Percentiles rank a stretch among this genome's conserved stretches.
These are phyloP conservation scores for Striga hermonthica DNA, from an alignment of 305 asterid species.

Conservation along the genomic window DNA sequence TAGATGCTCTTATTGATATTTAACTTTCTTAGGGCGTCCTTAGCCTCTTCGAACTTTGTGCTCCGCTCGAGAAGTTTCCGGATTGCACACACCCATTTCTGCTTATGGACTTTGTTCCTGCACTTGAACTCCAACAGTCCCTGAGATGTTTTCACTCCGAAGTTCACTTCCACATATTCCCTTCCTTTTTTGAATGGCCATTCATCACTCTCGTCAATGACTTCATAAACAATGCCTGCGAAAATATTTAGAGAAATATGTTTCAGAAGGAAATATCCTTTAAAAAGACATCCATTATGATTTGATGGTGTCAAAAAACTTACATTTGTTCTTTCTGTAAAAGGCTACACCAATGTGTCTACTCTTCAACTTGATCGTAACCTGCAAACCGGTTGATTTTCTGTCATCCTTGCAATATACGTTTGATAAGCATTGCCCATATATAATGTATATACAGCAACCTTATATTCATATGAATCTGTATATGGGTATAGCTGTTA, in stretches of 20 bases:
- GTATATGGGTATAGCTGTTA: not conserved
- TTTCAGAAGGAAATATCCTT: not conserved
- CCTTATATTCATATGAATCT: not conserved
- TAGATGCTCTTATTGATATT: slow-evolving; percentile 42
- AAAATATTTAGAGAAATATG: not conserved
- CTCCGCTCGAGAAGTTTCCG: slow-evolving; percentile 45
- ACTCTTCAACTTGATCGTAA: slow-evolving; percentile 66
- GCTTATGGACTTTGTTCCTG: slow-evolving; percentile 59
- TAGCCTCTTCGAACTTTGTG: slow-evolving; percentile 48
- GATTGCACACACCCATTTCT: slow-evolving; percentile 71
- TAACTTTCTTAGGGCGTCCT: slow-evolving; percentile 48
- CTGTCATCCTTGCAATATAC: slow-evolving; percentile 21
- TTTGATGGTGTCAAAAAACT: slow-evolving; percentile 26
- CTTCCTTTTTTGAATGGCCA: slow-evolving; percentile 70
- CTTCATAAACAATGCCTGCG: slow-evolving; percentile 72
- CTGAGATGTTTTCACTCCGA: slow-evolving; percentile 69
- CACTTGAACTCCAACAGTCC: slow-evolving; percentile 83
- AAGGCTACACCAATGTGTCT: slow-evolving; percentile 81
- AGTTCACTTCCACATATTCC: slow-evolving; percentile 57
- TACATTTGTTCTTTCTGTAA: slow-evolving; percentile 72
- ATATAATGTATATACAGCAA: too few species aligned
- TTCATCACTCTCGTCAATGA: slow-evolving; percentile 50
- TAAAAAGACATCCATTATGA: not conserved
- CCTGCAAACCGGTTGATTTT: slow-evolving; percentile 40
- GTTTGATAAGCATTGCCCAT: not conserved